Base-by-base conservation (phyloP, 805 yeast genomes). In the Sungouiozyma intestinalis region DNA sequence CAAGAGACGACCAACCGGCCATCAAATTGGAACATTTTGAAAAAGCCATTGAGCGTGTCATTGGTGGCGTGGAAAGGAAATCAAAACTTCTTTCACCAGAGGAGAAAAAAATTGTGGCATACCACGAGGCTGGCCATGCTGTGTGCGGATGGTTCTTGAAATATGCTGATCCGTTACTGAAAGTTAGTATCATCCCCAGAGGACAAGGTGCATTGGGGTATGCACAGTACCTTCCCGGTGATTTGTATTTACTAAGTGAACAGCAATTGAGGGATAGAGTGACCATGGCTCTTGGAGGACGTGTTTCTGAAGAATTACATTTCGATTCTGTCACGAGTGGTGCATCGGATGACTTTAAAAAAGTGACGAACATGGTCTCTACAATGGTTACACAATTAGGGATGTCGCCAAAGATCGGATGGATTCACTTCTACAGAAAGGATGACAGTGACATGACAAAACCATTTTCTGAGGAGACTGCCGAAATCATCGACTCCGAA, bases 81-180 rank as follows among this genome's bases (percentile, higher is more conserved):
- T 75, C 88, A 14, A 81, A 82, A 55, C 74, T 92, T 13, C 69
- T 94, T 46, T 77, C 86, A 2, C 81, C 86, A 1, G 88, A 82
- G 45, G 97, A 94, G 59, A 85, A 87, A 65, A 77, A 71, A 48
- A 78, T 86, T 20, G 96, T 94, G 44, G 98, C 98, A 1, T 92
- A 83, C 56, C 98, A 94, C 60, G 99, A 92, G 64, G 98, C 99
- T 3, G 99, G 98, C 3, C 98, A 94, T 65, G 98, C 99, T 9
- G 77, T 92, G 46, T 88, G 97, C 63, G 98, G 98, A 11, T 92
- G 98, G 99, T 87, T 70, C 57, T 72, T 92, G 55, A 76, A 84
- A 62, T 74, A 74, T 62, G 95, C 97, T 2, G 96, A 90, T 59
- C 98, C 98, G 6, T 68, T 94, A 44, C 71, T 92, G 46, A 92